A percentile compares a stretch with the other conserved stretches of the same genome.
Conservation (phyloP, 495 filamentous ascomycete species). For the Aspergillus sclerotioniger region DNA sequence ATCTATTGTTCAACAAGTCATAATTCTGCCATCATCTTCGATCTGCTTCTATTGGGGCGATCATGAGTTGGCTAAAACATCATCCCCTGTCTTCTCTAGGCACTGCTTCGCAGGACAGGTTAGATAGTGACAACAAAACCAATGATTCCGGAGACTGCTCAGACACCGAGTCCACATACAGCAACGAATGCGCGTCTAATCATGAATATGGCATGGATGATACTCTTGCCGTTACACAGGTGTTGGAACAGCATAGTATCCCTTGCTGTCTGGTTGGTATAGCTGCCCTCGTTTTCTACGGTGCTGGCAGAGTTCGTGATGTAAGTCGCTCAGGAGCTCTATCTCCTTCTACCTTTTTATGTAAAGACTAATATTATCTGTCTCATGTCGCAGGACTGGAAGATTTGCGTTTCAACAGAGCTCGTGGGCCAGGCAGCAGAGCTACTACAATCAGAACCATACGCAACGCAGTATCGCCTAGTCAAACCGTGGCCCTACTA, state of each 20-base stretch:
- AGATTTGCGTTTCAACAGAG: constrained; percentile 25
- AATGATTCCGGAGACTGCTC: constrained; percentile 15
- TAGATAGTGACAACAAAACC: constrained; percentile 14
- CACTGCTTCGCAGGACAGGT: constrained; percentile 14
- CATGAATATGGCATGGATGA: constrained; percentile 24
- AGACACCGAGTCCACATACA: constrained; percentile 15
- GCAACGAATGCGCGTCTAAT: constrained; percentile 15
- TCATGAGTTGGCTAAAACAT: constrained; percentile 17
- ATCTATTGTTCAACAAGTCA: neutral
- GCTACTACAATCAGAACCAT: constrained; percentile 17
- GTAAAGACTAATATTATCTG: constrained; percentile 11
- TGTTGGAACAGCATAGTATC: constrained; percentile 28
- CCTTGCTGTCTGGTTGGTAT: constrained; percentile 31
- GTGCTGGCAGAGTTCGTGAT: constrained; percentile 29
- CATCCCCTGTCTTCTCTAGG: constrained; percentile 15
- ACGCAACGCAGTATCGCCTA: constrained; percentile 17
- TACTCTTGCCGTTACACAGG: constrained; percentile 28
- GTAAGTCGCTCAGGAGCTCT: constrained; percentile 19
- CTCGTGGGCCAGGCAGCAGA: constrained; percentile 16
- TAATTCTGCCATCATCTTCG: constrained; percentile 12
- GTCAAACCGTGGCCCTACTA: constrained; percentile 23
- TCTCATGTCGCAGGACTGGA: constrained; percentile 26
- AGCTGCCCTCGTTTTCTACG: constrained; percentile 30
- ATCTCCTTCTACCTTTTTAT: constrained; percentile 7
- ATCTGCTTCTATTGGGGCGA: constrained; percentile 15